Evolutionary conservation across 2,329 filamentous ascomycete species (phyloP), one percentile per base, ranked within the genome.

Genomic region (Exophiala xenobiotica): DNA sequence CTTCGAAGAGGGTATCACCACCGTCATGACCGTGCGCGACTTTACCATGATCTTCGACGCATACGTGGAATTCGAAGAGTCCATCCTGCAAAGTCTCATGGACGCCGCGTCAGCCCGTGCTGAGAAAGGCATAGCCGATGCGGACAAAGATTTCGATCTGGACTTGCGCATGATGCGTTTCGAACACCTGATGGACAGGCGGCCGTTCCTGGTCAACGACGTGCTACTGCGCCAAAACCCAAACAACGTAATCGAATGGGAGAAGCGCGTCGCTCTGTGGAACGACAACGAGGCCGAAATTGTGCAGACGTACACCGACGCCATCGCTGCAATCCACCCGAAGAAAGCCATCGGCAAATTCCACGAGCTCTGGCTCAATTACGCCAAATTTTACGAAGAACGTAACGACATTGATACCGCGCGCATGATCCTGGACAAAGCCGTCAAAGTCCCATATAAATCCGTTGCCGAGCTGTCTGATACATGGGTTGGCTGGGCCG

Each of bases 401-500:
- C 90, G 88, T 2, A 88, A 87, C 4, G 91, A 97, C 67, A 66
- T 97, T 31, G 79, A 83, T 46, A 96, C 86, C 59, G 91, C 93
- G 29, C 82, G 93, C 24, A 79, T 95, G 55, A 97, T 99, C 64
- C 88, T 97, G 81, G 92, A 97, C 68, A 99, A 97, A 72, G 92
- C 92, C 11, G 88, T 96, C 65, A 97, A 96, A 67, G 93, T 99
- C 1, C 91, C 92, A 0, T 99, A 95, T 78, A 97, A 96, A 66
- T 95, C 91, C 0, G 92, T 99, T n/a, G 85, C 88, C 23, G 93
- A 99, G 70, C 78, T 99, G 51, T 93, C 93, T 16, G 93, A 99
- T 65, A 95, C 93, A 80, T 99, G 93, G 93, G 95, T 95, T 58
- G 90, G 96, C 71, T 99, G 93, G 92, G 92, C 95, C 1, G 92